These are phyloP conservation scores for Handroanthus guayacan DNA, from an alignment of 257 asterid genomes.

Conservation along the genomic window DNA sequence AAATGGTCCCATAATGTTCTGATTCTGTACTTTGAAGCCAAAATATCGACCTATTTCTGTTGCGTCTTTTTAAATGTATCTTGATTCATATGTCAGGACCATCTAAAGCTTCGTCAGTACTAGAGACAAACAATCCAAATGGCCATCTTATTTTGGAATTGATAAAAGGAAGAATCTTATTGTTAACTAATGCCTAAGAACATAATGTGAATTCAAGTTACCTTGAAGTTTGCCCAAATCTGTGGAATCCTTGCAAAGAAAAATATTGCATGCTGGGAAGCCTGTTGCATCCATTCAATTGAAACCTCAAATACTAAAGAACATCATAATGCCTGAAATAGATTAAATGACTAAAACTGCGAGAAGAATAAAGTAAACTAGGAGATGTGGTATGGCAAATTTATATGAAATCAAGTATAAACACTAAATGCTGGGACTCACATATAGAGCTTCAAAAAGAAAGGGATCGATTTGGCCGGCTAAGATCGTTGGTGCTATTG, in stretches of 20 bases:
- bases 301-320: conserved; percentile 16
- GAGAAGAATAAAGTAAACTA: background rate
- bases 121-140: background rate
- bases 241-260: conserved; percentile 94
- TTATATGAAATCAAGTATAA: conserved; percentile 2
- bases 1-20: background rate
- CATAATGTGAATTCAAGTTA: conserved; percentile 22
- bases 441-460: conserved; percentile 95
- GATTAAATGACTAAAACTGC: background rate
- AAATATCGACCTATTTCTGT: background rate
- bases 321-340: conserved; percentile 14
- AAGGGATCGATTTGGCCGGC: conserved; percentile 93
- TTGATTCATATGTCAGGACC: background rate
- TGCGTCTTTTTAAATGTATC: background rate
- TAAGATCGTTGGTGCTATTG: conserved; percentile 82
- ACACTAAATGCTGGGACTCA: conserved; percentile 49
- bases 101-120: background rate
- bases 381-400: background rate
- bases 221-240: conserved; percentile 86
- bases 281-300: conserved; percentile 56
- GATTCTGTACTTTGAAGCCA: background rate
- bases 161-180: conserved; percentile 14
- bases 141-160: background rate
- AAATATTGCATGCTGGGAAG: conserved; percentile 93
- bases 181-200: conserved; percentile 21